Conservation (phyloP, 2,329 filamentous ascomycete genomes). For the Lachnellula cervina region DNA sequence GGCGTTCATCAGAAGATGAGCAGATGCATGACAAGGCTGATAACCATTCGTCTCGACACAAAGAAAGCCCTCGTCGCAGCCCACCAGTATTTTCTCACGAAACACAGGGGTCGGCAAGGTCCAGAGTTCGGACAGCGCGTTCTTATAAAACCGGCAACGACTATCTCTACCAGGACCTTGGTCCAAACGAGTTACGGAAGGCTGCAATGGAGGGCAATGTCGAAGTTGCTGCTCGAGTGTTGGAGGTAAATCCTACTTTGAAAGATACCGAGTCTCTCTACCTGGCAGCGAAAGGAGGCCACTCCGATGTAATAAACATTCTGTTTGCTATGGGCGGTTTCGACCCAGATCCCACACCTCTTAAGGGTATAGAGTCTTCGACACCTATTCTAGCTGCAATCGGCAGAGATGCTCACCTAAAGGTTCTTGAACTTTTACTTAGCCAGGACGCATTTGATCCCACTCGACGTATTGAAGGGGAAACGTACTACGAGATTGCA, state of each 20-base stretch:
- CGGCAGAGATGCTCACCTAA: conserved; percentile 81
- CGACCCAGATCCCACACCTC: conserved; percentile 64
- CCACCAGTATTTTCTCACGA: conserved; percentile 36
- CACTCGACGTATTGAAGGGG: conserved; percentile 66
- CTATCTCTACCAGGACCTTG: conserved; percentile 57
- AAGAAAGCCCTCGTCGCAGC: conserved; percentile 55
- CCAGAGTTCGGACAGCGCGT: conserved; percentile 47
- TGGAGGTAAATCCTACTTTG: conserved; percentile 51
- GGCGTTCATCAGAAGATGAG: conserved; percentile 55
- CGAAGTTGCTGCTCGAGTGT: conserved; percentile 55
- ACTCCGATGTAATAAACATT: conserved; percentile 50
- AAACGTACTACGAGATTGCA: conserved; percentile 84
- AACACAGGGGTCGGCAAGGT: conserved; percentile 15
- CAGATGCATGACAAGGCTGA: conserved; percentile 36
- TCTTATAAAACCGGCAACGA: conserved; percentile 62
- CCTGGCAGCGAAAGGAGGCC: conserved; percentile 85
- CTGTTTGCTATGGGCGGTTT: conserved; percentile 47
- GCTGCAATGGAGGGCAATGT: conserved; percentile 58
- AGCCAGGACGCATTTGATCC: conserved; percentile 78
- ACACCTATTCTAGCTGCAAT: conserved; percentile 95
- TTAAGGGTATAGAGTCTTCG: conserved; percentile 62
- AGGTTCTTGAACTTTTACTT: conserved; percentile 75
- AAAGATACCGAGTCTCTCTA: conserved; percentile 84
- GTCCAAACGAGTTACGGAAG: conserved; percentile 53
- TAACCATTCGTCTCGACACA: conserved; percentile 44